Base-by-base conservation (phyloP, 208 protist species). In the Histomonas meleagridis region DNA sequence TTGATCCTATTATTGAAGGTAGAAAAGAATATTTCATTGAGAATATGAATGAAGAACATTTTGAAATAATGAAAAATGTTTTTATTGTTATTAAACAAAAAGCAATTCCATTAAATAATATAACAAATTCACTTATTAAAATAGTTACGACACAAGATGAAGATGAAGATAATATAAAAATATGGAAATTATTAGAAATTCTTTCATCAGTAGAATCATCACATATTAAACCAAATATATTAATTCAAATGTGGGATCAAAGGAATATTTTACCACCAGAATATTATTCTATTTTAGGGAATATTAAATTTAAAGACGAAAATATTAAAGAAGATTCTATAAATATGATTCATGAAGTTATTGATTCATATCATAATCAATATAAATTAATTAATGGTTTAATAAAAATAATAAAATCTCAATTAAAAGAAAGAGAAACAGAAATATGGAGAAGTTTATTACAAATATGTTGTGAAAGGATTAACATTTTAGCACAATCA, bases 261-360 rank as follows among this genome's bases (percentile, higher is more conserved):
- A 86, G 32, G 55, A n/a, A 86, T 86, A 86, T 26, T 38, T 9
- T 86, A 21, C 76, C 76, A 55, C 76, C 76, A 43, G 76, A 86
- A 55, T 86, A 86, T 55, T 86, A 55, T 21, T 16, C 16, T 12
- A 86, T 48, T 38, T 48, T 86, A 23, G 76, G 46, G 0, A 23
- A 86, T 57, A 10, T 86, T 7, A 28, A 55, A 38, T 38, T 51
- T 86, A 26, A 43, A 86, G 32, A 43, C 9, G n/a, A 32, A n/a
- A 46, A 86, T 57, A 55, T 86, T 35, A 12, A 55, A n/a, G 28
- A 43, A 12, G 76, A 86, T 55, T 35, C 26, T 10, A 38, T 86
- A 40, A 51, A 0, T 16, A 86, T 86, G 3, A 38, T 86, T 7
- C 26, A 86, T 4, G 32, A 55, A 32, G 14, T 46, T 0, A 14